Evolutionary conservation across 1,284 basidiomycete species (phyloP), one percentile per base, ranked within the genome.

Genomic region (Sporisorium scitamineum): DNA sequence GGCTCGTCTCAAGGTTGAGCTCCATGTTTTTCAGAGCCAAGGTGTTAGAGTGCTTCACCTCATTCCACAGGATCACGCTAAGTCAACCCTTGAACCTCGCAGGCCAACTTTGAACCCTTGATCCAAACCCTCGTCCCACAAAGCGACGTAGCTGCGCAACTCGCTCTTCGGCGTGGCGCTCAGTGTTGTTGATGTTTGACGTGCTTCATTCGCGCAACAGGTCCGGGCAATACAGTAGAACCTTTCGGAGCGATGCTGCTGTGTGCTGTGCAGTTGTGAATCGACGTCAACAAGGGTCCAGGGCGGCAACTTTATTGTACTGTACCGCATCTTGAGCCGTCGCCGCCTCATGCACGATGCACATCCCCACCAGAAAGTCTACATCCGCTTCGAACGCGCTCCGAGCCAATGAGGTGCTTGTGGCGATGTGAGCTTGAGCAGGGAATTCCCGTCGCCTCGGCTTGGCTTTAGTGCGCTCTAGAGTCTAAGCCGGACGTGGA

Each of bases 81-180:
- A 54, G 45, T 22, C 57, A 39, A 52, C 9, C 52, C 26, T 37
- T 31, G 20, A 34, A 54, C 29, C 59, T 61, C 44, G 34, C 11
- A 14, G 26, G 22, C 20, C 22, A 10, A 11, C 11, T 3, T n/a
- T n/a, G 39, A 59, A 68, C 66, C 66, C 66, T 68, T 14, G 39
- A 47, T 60, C 66, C 66, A 53, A 59, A 68, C 59, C 66, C 66
- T 62, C 20, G 13, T 62, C 20, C 60, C 63, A 60, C 45, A 50
- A 18, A 5, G n/a, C n/a, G n/a, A n/a, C n/a, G 51, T 22, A 52
- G 16, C 8, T 14, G 13, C 8, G 16, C 37, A 39, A n/a, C 37
- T 42, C 39, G 39, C n/a, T 16, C 7, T n/a, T 20, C 3, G 39
- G n/a, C 3, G 39, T n/a, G 18, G 18, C 39, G 39, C 39, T 20